Conservation (phyloP, 129 eudicot genomes). For the Chrysanthemum makinoi region DNA sequence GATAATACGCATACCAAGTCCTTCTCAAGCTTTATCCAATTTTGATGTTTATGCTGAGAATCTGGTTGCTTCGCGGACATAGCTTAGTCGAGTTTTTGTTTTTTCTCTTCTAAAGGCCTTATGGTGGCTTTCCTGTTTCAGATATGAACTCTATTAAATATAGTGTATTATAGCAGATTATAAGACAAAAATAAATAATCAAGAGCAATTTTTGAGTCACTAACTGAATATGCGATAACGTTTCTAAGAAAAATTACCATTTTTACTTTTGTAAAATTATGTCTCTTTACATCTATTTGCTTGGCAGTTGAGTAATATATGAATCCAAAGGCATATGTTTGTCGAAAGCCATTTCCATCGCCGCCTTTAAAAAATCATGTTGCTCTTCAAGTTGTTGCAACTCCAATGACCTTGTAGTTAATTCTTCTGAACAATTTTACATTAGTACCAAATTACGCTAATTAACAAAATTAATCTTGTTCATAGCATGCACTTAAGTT, state of each 20-base stretch:
- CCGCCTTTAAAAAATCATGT: slow-evolving; percentile 45
- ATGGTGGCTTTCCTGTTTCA: too few relatives aligned
- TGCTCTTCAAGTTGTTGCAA: slow-evolving; percentile 43
- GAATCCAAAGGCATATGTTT: too few relatives aligned
- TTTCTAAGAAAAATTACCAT: slow-evolving; percentile 38
- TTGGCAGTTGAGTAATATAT: too few relatives aligned
- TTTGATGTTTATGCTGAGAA: slow-evolving; percentile 30
- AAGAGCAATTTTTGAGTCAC: too few relatives aligned
- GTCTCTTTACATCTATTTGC: slow-evolving; percentile 46
- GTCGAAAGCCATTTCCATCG: too few relatives aligned
- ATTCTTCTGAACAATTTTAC: slow-evolving; percentile 25
- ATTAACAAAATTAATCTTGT: too few relatives aligned
- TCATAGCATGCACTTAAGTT: too few relatives aligned
- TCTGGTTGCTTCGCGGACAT: slow-evolving; percentile 40
- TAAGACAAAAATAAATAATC: too few relatives aligned
- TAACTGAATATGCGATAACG: too few relatives aligned
- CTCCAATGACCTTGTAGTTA: slow-evolving; percentile 27
- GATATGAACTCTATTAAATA: background rate
- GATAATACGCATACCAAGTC: slow-evolving; percentile 44
- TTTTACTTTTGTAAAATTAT: slow-evolving; percentile 42
- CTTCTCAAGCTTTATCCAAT: slow-evolving; percentile 43
- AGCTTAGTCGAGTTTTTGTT: slow-evolving; percentile 46
- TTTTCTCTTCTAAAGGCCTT: too few relatives aligned
- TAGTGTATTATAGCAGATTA: too few relatives aligned
- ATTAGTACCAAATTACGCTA: too few relatives aligned